Conservation (phyloP, 441 rosid genomes). For the Jatropha multifida region DNA sequence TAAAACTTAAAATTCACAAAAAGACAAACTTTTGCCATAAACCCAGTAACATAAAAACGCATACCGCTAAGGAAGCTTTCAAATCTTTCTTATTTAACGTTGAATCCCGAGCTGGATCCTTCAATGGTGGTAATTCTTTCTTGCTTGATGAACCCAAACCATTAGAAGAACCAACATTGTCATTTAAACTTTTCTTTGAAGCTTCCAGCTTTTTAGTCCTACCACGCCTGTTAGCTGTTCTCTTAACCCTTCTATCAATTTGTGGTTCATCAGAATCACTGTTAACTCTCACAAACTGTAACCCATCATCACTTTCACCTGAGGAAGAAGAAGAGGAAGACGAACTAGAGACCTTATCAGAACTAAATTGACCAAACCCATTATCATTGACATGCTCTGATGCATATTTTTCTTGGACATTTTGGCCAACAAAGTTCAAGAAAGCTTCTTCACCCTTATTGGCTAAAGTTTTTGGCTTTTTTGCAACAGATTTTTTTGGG, state of each 20-base stretch:
- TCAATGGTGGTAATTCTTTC: constrained; percentile 19
- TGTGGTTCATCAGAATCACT: constrained; percentile 33
- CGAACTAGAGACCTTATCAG: neutral
- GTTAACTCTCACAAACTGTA: constrained; percentile 18
- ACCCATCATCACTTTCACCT: constrained; percentile 25
- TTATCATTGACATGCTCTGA: neutral
- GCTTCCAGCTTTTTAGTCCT: constrained; percentile 29
- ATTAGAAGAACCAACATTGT: constrained; percentile 30
- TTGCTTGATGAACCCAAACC: constrained; percentile 30
- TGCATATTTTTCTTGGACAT: constrained; percentile 10
- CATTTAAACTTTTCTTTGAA: constrained; percentile 27
- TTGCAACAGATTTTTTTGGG: constrained; percentile 13
- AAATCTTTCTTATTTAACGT: constrained; percentile 38
- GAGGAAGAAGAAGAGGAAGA: constrained; percentile 15
- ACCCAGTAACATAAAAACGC: constrained; percentile 8
- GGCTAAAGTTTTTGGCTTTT: neutral
- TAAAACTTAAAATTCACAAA: neutral
- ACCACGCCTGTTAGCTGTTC: constrained; percentile 21
- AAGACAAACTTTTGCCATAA: constrained; percentile 1
- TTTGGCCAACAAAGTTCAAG: constrained; percentile 28
- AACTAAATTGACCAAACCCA: constrained; percentile 13
- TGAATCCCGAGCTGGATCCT: constrained; percentile 24
- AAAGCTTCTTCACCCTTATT: constrained; percentile 28
- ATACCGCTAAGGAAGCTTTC: constrained; percentile 46
- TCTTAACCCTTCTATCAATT: constrained; percentile 20